Evolutionary conservation across 2,329 filamentous ascomycete species (phyloP).

Genomic region (Colletotrichum gloeosporioides): DNA sequence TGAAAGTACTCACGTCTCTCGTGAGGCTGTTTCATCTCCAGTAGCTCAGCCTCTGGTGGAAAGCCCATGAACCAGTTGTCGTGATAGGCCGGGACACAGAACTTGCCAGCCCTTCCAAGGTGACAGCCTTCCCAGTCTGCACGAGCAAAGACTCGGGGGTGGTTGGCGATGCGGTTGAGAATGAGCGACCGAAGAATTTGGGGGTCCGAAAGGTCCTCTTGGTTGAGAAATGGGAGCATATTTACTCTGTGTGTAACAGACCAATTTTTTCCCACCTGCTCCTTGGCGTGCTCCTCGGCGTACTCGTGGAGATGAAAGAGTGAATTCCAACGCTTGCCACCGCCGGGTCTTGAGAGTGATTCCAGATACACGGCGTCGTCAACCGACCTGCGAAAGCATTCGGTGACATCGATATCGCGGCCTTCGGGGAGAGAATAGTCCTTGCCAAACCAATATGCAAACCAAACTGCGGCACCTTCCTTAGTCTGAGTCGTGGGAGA

Average conservation of each 20-base stretch:
- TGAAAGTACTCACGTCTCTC: neutral
- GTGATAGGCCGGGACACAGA: neutral
- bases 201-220: neutral
- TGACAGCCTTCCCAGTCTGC: conserved; percentile 1
- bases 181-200: neutral
- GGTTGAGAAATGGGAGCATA: conserved; percentile 1
- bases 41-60: neutral
- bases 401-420: neutral
- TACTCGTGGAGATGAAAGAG: neutral
- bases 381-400: neutral
- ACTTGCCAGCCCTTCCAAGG: neutral
- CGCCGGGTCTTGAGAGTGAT: neutral
- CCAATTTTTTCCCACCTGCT: neutral
- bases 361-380: neutral
- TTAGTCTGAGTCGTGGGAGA: neutral
- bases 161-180: neutral
- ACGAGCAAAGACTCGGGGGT: neutral
- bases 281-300: neutral
- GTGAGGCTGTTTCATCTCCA: neutral
- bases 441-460: neutral
- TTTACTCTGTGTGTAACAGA: neutral
- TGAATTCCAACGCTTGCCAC: neutral
- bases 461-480: neutral
- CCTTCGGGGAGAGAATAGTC: neutral
- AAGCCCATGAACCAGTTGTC: conserved; percentile 16